These are phyloP conservation scores for Phytomonas sp. DNA, from an alignment of 208 protist genomes.

Conservation along the genomic window DNA sequence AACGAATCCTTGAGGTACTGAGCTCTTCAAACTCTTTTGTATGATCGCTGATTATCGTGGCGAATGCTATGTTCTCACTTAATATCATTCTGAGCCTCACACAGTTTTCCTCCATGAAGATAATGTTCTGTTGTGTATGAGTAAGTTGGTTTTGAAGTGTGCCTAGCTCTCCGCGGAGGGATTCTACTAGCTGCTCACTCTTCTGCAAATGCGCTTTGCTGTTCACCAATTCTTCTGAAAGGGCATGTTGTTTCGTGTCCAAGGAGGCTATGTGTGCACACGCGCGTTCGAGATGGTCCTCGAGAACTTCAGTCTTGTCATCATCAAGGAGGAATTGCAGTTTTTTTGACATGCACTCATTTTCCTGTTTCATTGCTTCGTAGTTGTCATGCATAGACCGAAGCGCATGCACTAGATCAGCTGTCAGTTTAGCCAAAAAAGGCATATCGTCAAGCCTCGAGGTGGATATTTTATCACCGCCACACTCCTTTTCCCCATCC, in stretches of 20 bases:
- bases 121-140: background rate
- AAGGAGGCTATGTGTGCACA: background rate
- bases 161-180: background rate
- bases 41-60: background rate
- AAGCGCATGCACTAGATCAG: conserved; percentile 16
- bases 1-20: background rate
- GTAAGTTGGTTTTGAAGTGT: background rate
- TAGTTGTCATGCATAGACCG: conserved; percentile 19
- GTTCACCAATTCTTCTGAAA: background rate
- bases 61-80: background rate
- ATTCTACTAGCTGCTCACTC: background rate
- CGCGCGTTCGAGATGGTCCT: background rate
- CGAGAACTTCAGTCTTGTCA: conserved; percentile 2
- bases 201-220: background rate
- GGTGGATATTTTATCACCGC: background rate
- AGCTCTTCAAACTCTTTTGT: background rate
- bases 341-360: conserved; percentile 17
- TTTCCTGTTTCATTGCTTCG: conserved; percentile 13
- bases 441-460: background rate
- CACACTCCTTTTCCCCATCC: background rate
- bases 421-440: background rate
- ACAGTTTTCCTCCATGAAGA: background rate
- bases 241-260: background rate
- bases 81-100: background rate
- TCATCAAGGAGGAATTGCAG: conserved; percentile 33